Conservation (phyloP, 1,139 yeast species). For the Lodderomyces beijingensis region DNA sequence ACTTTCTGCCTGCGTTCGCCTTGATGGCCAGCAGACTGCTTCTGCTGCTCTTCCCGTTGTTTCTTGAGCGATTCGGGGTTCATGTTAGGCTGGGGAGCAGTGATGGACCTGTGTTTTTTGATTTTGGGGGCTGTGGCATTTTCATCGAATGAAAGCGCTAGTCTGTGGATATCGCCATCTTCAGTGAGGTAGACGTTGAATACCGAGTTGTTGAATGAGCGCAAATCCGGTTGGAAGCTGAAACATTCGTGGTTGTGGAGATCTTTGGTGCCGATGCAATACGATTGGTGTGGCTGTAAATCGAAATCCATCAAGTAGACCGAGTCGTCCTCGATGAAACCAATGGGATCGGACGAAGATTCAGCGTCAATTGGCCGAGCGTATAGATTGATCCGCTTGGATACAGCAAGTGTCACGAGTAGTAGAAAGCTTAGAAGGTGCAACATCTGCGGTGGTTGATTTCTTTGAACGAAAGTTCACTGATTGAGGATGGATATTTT, state of each 20-base stretch:
- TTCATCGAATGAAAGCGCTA: constrained; percentile 14
- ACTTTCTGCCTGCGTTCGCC: constrained; percentile 6
- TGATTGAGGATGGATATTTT: no score
- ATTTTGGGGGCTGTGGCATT: constrained; percentile 8
- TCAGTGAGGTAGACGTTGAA: constrained; percentile 15
- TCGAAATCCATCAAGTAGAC: constrained; percentile 7
- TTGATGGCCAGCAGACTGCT: constrained; percentile 8
- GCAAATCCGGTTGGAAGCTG: constrained; percentile 14
- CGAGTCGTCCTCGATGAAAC: constrained; percentile 13
- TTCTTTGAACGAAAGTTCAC: no score
- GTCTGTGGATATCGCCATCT: constrained; percentile 13
- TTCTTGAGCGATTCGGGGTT: constrained; percentile 18
- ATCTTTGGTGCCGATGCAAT: constrained; percentile 32
- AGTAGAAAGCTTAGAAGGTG: constrained; percentile 3
- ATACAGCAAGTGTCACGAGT: constrained; percentile 6
- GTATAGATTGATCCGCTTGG: constrained; percentile 10
- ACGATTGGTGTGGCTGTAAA: constrained; percentile 9
- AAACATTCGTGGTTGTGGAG: constrained; percentile 30
- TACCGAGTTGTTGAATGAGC: constrained; percentile 11
- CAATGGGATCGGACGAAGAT: constrained; percentile 13
- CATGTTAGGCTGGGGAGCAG: constrained; percentile 27
- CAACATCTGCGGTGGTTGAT: no score
- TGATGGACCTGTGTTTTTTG: constrained; percentile 7
- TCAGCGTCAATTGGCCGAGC: constrained; percentile 12
- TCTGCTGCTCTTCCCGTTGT: constrained; percentile 9